Evolutionary conservation across 108 stramenopile genomes (phyloP).

Genomic region (Cyclostephanos tholiformis): DNA sequence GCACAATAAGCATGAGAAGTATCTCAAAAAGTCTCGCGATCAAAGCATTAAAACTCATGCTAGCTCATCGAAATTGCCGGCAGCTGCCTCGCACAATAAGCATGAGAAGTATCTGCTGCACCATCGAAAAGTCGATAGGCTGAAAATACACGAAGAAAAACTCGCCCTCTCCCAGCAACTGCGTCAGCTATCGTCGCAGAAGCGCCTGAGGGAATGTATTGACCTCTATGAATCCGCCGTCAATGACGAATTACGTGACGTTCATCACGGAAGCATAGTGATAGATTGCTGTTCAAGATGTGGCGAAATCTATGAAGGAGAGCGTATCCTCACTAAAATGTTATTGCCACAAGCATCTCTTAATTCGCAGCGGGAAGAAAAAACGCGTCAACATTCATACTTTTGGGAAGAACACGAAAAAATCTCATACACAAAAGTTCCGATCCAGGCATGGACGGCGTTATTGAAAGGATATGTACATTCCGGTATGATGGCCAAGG

Average conservation of each 20-base stretch:
- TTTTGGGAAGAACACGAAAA: slow-evolving; percentile 47
- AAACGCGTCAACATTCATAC: neutral
- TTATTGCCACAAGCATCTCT: neutral
- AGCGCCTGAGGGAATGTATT: slow-evolving; percentile 70
- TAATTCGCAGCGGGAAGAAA: neutral
- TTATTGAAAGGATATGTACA: slow-evolving; percentile 80
- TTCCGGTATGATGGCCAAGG: slow-evolving; percentile 70
- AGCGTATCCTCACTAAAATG: slow-evolving; percentile 38
- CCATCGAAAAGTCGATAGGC: neutral
- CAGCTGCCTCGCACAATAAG: neutral
- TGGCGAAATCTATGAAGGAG: slow-evolving; percentile 57
- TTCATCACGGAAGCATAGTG: slow-evolving; percentile 81
- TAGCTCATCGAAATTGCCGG: neutral
- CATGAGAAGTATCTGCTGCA: neutral
- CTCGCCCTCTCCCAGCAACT: slow-evolving; percentile 64
- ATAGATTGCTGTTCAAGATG: slow-evolving; percentile 83
- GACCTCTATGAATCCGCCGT: slow-evolving; percentile 51
- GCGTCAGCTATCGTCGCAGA: slow-evolving; percentile 65
- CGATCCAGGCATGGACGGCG: slow-evolving; percentile 75
- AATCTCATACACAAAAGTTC: slow-evolving; percentile 24
- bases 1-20: neutral
- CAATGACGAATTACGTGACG: slow-evolving; percentile 65
- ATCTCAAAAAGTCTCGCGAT: neutral
- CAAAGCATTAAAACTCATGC: neutral
- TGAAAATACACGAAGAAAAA: slow-evolving; percentile 4